A percentile compares a stretch with the other conserved stretches of the same genome.
phyloP scores from a whole-genome alignment of 352 stramenopile genomes.

The Globisporangium lucens region DNA sequence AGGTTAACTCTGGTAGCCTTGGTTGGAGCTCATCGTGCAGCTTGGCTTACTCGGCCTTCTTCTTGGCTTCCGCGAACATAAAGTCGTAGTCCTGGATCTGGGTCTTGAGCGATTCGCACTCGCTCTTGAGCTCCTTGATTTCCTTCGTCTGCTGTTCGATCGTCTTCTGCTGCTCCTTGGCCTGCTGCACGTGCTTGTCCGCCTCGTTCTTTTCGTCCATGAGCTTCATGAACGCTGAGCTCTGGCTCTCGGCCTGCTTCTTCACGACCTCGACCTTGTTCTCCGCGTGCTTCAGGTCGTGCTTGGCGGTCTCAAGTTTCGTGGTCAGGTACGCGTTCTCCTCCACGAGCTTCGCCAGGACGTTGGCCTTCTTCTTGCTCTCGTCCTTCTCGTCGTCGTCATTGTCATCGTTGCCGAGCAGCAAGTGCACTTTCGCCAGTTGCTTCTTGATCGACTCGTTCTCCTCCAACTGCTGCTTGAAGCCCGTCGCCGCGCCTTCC shows the following conservation, averaged over 20 bases:
- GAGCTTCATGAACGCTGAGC: constrained; percentile 77
- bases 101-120: constrained; percentile 68
- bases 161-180: constrained; percentile 43
- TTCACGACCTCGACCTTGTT: constrained; percentile 52
- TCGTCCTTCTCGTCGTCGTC: constrained; percentile 19
- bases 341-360: constrained; percentile 52
- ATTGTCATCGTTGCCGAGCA: constrained; percentile 28
- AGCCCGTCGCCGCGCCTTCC: constrained; percentile 56
- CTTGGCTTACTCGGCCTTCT: constrained; percentile 69
- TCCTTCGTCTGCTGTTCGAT: constrained; percentile 40
- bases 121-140: constrained; percentile 48
- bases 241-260: constrained; percentile 78
- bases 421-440: constrained; percentile 56
- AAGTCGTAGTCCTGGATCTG: constrained; percentile 89
- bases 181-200: constrained; percentile 45
- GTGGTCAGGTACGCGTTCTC: constrained; percentile 55
- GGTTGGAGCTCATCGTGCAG: no score
- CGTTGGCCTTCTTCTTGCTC: constrained; percentile 36
- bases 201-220: constrained; percentile 68
- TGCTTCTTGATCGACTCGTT: constrained; percentile 68
- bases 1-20: no score
- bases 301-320: constrained; percentile 30
- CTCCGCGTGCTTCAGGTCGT: constrained; percentile 48
- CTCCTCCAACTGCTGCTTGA: constrained; percentile 66
- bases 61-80: constrained; percentile 87